Conservation (phyloP, 2,329 filamentous ascomycete genomes). For the Fusarium azukiicola region DNA sequence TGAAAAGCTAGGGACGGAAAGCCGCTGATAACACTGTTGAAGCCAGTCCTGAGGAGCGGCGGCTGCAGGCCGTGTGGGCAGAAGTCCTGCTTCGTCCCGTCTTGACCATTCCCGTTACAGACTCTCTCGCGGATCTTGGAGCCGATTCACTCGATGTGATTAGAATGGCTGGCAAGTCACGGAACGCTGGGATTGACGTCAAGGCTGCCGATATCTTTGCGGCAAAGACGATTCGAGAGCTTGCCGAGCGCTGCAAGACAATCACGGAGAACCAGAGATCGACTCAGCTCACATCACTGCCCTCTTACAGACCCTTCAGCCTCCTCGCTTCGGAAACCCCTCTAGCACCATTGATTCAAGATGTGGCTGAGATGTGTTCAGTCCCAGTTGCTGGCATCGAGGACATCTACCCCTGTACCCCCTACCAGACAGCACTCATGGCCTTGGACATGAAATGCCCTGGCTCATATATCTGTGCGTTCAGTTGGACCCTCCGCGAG, state of each 20-base stretch:
- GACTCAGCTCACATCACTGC: neutral
- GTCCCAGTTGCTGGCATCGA: neutral
- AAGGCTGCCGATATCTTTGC: neutral
- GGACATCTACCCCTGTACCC: neutral
- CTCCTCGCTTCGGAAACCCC: neutral
- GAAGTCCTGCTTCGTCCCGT: neutral
- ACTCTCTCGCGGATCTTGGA: neutral
- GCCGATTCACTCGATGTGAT: neutral
- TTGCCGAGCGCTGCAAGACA: neutral
- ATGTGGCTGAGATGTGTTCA: neutral
- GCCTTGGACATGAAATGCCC: constrained; percentile 9
- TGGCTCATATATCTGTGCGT: constrained; percentile 2
- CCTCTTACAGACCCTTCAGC: neutral
- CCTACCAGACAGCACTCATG: constrained; percentile 4
- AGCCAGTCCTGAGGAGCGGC: neutral
- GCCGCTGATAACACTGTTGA: neutral
- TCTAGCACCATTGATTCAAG: neutral
- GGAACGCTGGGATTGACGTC: neutral
- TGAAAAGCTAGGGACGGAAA: no score
- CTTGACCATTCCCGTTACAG: neutral
- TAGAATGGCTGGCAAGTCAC: neutral
- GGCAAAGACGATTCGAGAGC: neutral
- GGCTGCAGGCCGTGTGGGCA: neutral
- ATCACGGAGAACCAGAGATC: neutral
- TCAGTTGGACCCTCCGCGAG: constrained; percentile 1